Base-by-base conservation (phyloP, 2,329 filamentous ascomycete species). In the Didymella segeticola region DNA sequence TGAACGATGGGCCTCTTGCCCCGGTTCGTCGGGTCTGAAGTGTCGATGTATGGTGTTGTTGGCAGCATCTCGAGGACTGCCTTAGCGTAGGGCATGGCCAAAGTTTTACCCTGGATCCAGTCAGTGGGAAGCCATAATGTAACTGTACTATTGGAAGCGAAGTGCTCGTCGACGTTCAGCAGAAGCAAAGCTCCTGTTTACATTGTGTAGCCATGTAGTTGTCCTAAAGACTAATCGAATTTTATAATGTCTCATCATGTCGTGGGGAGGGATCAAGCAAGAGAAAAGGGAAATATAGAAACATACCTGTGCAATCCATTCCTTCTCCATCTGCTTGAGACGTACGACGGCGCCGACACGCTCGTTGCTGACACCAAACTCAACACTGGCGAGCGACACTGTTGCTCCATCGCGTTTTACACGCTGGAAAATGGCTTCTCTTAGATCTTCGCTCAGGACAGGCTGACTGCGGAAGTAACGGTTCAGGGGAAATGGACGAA, bases 171-270 rank as follows among this genome's bases (percentile, higher is more conserved):
- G 59, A 67, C 64, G 51, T 64, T 91, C 88, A 91, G 88, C 88
- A 85, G 88, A 85, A 85, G 84, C 82, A 88, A 87, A 85, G 83
- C 63, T 65, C 42, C 27, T 29, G 48, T 46, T 51, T 83, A 85
- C 80, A 50, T 80, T 84, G 83, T 89, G 82, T 93, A 93, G 97
- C 90, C 91, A 95, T 87, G 82, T 86, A 75, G 80, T 77, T 87
- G 93, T 98, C 93, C 96, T 97, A 83, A 96, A 96, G 93, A 98
- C 93, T 97, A 96, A 98, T 97, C 93, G 93, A 80, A 89, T 85
- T 87, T 86, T 65, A 84, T 80, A 75, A 68, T 85, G 78, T 81
- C 83, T 90, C 87, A 89, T 89, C 87, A 89, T 80, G 59, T 61
- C 64, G 70, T 41, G 34, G 37, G 34, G 14, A 25, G 33, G 27